Conservation (phyloP, 1,284 basidiomycete genomes). For the Ustilago cynodontis region DNA sequence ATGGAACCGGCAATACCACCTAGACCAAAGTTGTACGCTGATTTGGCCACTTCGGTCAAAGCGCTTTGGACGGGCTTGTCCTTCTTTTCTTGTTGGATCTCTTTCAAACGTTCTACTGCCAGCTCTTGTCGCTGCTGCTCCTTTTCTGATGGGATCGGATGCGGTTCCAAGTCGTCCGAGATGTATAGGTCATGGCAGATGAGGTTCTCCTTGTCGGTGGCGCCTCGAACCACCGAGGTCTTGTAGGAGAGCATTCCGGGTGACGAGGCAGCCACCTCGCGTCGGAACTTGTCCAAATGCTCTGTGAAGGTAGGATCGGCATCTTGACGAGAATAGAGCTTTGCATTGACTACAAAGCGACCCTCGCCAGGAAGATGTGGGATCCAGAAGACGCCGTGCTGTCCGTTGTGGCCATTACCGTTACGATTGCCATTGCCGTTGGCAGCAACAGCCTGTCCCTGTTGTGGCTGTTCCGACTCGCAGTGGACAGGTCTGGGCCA, state of each 20-base stretch:
- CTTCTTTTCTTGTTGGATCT: slow-evolving; percentile 43
- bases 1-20: slow-evolving; percentile 91
- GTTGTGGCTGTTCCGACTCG: slow-evolving; percentile 40
- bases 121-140: slow-evolving; percentile 23
- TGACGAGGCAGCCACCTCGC: slow-evolving; percentile 59
- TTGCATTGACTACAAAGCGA: slow-evolving; percentile 61
- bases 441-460: slow-evolving; percentile 9
- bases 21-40: slow-evolving; percentile 85
- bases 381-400: slow-evolving; percentile 51
- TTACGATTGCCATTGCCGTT: slow-evolving; percentile 4
- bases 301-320: slow-evolving; percentile 59
- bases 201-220: slow-evolving; percentile 56
- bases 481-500: slow-evolving; percentile 50
- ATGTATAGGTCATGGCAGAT: slow-evolving; percentile 66
- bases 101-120: slow-evolving; percentile 32
- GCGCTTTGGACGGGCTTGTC: slow-evolving; percentile 46
- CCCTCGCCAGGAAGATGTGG: slow-evolving; percentile 65
- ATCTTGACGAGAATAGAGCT: slow-evolving; percentile 60
- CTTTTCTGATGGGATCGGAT: slow-evolving; percentile 37
- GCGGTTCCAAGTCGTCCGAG: slow-evolving; percentile 63
- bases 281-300: slow-evolving; percentile 61
- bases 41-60: slow-evolving; percentile 59
- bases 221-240: slow-evolving; percentile 58
- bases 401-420: slow-evolving; percentile 26
- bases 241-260: slow-evolving; percentile 65